Evolutionary conservation across 768 basidiomycete genomes (phyloP), one percentile per base, ranked within the genome.

Genomic region (Naganishia vaughanmartiniae): DNA sequence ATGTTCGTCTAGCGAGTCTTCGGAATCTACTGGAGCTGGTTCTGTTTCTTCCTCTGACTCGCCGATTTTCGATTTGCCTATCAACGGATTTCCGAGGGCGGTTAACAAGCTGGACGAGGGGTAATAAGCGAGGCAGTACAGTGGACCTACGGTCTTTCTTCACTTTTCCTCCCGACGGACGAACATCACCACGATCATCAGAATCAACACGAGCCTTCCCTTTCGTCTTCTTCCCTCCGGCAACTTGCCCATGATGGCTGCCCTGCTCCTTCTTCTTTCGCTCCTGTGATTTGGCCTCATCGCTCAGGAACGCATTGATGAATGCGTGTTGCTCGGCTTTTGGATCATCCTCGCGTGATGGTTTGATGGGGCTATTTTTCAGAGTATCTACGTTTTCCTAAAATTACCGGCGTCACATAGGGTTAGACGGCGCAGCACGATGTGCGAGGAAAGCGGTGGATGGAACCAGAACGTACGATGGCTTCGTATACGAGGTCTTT

Each of bases 381-480:
- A 51, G 24, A 4, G 48, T 51, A 24, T 54, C 51, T 0, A 54
- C 30, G 26, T 53, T 39, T 54, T 54, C 53, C 53, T 53, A n/a
- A 19, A 24, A 24, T 42, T 6, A 51, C 4, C 45, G 4, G 45
- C 45, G 17, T 17, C 45, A 15, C 46, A 33, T 7, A 2, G 21
- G 4, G 10, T 15, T 46, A 21, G 24, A 34, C 31, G 48, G 14
- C 4, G 45, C 14, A 21, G 4, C 10, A 21, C 1, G 46, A 21
- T 30, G 12, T 42, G 39, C 3, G 48, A 34, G 28, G 21, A 54
- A n/a, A 54, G 51, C 15, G 15, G 48, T 4, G 42, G 21, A n/a
- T n/a, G n/a, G n/a, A n/a, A n/a, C n/a, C n/a, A n/a, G 24, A 36
- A 46, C 69, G 42, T 36, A 70, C 69, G 45, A 70, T 70, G 4